phyloP scores from a whole-genome alignment of 1,139 yeast genomes.

The Arxiozyma heterogenica region DNA sequence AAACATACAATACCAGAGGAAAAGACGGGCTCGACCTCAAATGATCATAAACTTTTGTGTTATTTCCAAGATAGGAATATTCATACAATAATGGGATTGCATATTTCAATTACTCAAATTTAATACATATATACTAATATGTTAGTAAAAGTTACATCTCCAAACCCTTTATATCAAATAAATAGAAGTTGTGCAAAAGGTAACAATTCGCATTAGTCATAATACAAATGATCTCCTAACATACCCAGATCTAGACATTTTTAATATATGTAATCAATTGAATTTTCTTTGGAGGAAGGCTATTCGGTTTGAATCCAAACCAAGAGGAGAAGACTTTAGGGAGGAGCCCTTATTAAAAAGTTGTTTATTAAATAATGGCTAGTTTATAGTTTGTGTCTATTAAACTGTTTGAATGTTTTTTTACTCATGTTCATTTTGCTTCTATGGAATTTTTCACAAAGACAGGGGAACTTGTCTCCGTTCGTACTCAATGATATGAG shows the following conservation, averaged over 20 bases:
- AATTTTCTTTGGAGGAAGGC: background rate
- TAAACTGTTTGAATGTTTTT: background rate
- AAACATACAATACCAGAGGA: background rate
- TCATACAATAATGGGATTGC: background rate
- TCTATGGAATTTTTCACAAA: background rate
- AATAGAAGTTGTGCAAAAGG: background rate
- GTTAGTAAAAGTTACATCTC: slow-evolving; percentile 2
- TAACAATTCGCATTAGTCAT: background rate
- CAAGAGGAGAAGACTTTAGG: background rate
- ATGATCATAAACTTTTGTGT: background rate
- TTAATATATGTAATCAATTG: slow-evolving; percentile 1
- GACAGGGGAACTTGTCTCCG: background rate
- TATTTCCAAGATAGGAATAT: background rate
- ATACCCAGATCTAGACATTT: slow-evolving; percentile 32
- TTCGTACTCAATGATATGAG: background rate
- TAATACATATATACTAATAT: background rate
- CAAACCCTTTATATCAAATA: background rate
- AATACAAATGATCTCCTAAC: slow-evolving; percentile 8
- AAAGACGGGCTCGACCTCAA: background rate
- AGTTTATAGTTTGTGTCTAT: background rate
- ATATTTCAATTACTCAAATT: background rate
- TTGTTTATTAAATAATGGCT: too few species aligned
- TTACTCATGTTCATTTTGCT: background rate
- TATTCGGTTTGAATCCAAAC: background rate
- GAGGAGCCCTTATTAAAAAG: background rate